These are phyloP conservation scores for Solanum microdontum DNA, from an alignment of 257 asterid genomes.

Conservation along the genomic window DNA sequence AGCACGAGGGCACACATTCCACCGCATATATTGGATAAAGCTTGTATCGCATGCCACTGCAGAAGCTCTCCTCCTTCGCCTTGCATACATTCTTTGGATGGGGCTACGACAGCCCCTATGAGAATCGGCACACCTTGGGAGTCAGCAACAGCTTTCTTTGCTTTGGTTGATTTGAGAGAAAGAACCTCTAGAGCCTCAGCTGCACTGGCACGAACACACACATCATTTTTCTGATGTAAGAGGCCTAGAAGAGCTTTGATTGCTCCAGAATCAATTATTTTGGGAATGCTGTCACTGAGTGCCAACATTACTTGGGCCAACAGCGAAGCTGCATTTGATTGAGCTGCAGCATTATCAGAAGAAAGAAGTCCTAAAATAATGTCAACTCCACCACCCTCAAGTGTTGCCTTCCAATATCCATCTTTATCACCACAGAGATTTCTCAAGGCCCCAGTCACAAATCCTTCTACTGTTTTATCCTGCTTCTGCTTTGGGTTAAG, in stretches of 20 bases:
- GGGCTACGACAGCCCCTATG: conserved; percentile 70
- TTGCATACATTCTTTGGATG: conserved; percentile 73
- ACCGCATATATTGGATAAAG: conserved; percentile 67
- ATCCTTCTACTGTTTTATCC: conserved; percentile 73
- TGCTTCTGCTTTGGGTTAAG: conserved; percentile 38
- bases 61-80: conserved; percentile 70
- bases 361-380: conserved; percentile 57
- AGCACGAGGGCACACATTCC: conserved; percentile 54
- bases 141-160: conserved; percentile 47
- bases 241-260: conserved; percentile 50
- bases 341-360: conserved; percentile 53
- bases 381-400: conserved; percentile 83
- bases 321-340: conserved; percentile 84
- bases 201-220: conserved; percentile 68
- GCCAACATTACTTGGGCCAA: conserved; percentile 55
- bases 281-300: conserved; percentile 52
- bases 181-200: conserved; percentile 81
- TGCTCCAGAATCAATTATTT: conserved; percentile 62
- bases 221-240: conserved; percentile 47
- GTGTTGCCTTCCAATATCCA: conserved; percentile 63
- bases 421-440: conserved; percentile 86
- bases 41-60: conserved; percentile 51
- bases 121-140: conserved; percentile 58
- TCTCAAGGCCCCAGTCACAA: conserved; percentile 64
- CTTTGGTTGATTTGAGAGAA: conserved; percentile 52